Evolutionary conservation across 2,329 filamentous ascomycete genomes (phyloP).

Genomic region (Paecilomyces fulvus): DNA sequence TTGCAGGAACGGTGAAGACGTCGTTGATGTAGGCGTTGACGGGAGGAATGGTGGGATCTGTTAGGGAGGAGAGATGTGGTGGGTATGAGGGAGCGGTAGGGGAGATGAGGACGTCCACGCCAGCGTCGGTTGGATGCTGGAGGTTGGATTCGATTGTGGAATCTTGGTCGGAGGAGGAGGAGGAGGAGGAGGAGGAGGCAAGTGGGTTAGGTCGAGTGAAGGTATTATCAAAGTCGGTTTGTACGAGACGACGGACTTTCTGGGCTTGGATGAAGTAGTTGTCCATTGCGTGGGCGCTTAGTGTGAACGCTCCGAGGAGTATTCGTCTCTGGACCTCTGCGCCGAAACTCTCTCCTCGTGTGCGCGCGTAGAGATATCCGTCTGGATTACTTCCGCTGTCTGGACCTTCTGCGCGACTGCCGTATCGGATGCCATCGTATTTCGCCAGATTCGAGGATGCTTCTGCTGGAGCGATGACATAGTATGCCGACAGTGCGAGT

Average conservation of each 20-base stretch:
- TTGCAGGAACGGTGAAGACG: conserved; percentile 91
- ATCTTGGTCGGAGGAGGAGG: neutral
- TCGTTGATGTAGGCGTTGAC: conserved; percentile 87
- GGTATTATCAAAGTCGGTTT: conserved; percentile 74
- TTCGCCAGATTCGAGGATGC: conserved; percentile 93
- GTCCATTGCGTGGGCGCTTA: conserved; percentile 83
- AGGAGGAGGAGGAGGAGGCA: conserved; percentile 2
- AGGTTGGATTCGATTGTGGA: neutral
- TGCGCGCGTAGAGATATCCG: conserved; percentile 62
- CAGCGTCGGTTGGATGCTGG: neutral
- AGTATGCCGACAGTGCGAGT: conserved; percentile 85
- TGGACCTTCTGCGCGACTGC: conserved; percentile 44
- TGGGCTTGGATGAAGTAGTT: conserved; percentile 97
- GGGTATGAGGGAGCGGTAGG: conserved; percentile 76
- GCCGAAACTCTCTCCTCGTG: conserved; percentile 68
- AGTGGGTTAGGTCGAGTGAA: conserved; percentile 67
- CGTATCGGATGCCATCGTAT: conserved; percentile 95
- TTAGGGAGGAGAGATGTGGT: conserved; percentile 54
- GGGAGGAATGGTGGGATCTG: conserved; percentile 24
- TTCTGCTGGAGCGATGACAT: conserved; percentile 89
- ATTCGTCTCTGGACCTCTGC: conserved; percentile 80
- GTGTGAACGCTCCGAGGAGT: conserved; percentile 77
- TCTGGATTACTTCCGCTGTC: conserved; percentile 45
- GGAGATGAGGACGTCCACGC: conserved; percentile 75
- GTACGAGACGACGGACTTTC: conserved; percentile 72